phyloP scores from a whole-genome alignment of 495 filamentous ascomycete species.

The Sordaria brevicollis region DNA sequence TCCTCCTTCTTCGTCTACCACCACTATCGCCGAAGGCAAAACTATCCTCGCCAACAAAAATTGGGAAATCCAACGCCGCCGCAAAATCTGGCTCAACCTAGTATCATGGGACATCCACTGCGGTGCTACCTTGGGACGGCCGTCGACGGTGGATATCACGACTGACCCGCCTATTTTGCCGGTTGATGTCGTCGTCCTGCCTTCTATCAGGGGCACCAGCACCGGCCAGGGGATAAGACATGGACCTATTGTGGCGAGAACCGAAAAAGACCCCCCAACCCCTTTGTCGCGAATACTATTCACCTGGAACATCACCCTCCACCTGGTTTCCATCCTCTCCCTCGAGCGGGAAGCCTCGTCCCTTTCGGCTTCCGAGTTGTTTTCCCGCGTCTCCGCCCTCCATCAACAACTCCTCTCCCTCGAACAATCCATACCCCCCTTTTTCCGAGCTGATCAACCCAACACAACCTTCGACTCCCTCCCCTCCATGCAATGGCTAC shows the following conservation, averaged over 20 bases:
- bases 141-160: constrained; percentile 40
- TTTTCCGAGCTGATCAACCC: constrained; percentile 36
- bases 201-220: constrained; percentile 9
- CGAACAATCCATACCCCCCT: constrained; percentile 37
- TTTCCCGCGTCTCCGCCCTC: constrained; percentile 41
- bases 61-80: constrained; percentile 43
- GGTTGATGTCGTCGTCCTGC: constrained; percentile 23
- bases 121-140: constrained; percentile 47
- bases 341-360: constrained; percentile 44
- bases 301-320: constrained; percentile 22
- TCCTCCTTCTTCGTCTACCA: too few species aligned
- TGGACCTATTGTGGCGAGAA: too few species aligned
- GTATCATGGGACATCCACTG: constrained; percentile 51
- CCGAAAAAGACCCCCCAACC: constrained; percentile 29
- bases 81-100: constrained; percentile 47
- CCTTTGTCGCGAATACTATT: constrained; percentile 31
- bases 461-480: constrained; percentile 42
- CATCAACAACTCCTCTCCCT: constrained; percentile 39
- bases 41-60: constrained; percentile 38
- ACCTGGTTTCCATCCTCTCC: constrained; percentile 27
- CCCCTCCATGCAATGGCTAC: constrained; percentile 43
- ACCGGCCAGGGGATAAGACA: too few species aligned
- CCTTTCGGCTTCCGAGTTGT: constrained; percentile 41
- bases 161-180: constrained; percentile 30
- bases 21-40: constrained; percentile 34